These are phyloP conservation scores for Ustilago hordei DNA, from an alignment of 1,284 basidiomycete genomes.

Conservation along the genomic window DNA sequence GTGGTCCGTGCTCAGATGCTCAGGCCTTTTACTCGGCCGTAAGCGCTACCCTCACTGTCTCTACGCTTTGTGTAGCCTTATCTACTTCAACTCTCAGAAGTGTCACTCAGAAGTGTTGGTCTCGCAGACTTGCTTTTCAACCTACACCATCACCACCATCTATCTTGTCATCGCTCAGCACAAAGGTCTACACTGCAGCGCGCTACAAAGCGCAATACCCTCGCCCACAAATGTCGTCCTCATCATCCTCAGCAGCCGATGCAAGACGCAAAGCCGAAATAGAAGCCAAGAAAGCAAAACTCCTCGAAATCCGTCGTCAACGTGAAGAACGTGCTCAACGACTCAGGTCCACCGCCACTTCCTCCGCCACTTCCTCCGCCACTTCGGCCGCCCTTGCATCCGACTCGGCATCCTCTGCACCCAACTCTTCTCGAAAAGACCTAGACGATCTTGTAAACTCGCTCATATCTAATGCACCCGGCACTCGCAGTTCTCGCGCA, in stretches of 20 bases:
- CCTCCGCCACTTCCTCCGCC: constrained; percentile 26
- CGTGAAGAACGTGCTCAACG: constrained; percentile 75
- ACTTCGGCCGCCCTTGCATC: constrained; percentile 17
- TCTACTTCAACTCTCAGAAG: too few species aligned
- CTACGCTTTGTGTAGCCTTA: too few species aligned
- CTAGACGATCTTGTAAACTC: constrained; percentile 65
- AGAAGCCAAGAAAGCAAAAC: constrained; percentile 88
- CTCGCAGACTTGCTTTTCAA: neutral
- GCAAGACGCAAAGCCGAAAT: constrained; percentile 80
- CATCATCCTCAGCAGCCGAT: constrained; percentile 36
- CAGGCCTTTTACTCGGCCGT: too few species aligned
- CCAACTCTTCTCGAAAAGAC: constrained; percentile 50
- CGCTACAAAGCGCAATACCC: too few species aligned
- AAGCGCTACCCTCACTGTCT: too few species aligned
- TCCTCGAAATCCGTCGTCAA: constrained; percentile 83
- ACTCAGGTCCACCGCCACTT: constrained; percentile 32
- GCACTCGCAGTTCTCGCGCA: constrained; percentile 21
- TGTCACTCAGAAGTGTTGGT: neutral
- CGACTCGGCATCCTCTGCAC: constrained; percentile 8
- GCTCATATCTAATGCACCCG: constrained; percentile 37
- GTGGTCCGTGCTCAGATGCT: too few species aligned
- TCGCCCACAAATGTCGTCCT: constrained; percentile 19
- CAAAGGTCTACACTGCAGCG: neutral
- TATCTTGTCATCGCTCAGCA: too few species aligned
- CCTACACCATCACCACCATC: neutral